Evolutionary conservation across 352 stramenopile genomes (phyloP).

Genomic region (Globisporangium iwayamae): DNA sequence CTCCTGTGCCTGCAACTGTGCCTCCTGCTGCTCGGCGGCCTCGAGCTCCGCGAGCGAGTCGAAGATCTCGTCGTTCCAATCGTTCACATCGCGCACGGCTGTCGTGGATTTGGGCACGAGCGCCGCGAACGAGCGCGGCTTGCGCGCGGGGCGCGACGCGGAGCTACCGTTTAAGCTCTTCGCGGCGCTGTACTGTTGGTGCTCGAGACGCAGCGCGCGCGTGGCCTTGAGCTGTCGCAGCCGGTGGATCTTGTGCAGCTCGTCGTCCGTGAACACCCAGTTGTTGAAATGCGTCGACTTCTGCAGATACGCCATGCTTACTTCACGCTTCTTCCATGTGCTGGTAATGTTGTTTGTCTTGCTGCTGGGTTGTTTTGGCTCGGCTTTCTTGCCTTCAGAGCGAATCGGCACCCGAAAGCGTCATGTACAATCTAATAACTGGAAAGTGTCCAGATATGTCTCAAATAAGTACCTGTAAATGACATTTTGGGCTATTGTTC

Average conservation of each 20-base stretch:
- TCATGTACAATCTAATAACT: too few species aligned
- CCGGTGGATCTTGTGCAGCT: slow-evolving; percentile 50
- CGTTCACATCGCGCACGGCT: slow-evolving; percentile 51
- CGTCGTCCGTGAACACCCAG: slow-evolving; percentile 73
- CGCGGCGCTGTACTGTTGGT: slow-evolving; percentile 36
- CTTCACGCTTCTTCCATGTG: neutral
- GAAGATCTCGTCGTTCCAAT: slow-evolving; percentile 73
- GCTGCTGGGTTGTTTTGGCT: neutral
- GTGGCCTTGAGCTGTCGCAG: slow-evolving; percentile 68
- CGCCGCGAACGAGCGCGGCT: slow-evolving; percentile 77
- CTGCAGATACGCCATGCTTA: slow-evolving; percentile 74
- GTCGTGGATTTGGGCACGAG: slow-evolving; percentile 64
- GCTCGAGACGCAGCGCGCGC: slow-evolving; percentile 57
- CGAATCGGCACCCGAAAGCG: too few species aligned
- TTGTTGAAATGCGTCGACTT: slow-evolving; percentile 89
- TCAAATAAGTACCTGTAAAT: too few species aligned
- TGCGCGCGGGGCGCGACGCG: slow-evolving; percentile 31
- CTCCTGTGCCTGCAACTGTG: slow-evolving; percentile 41
- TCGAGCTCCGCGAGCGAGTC: slow-evolving; percentile 36
- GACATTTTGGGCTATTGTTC: neutral
- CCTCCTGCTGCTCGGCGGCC: slow-evolving; percentile 42
- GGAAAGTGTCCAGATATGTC: too few species aligned
- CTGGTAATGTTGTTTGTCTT: too few species aligned
- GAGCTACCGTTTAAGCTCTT: slow-evolving; percentile 11
- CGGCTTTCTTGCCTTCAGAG: neutral